Evolutionary conservation across 805 yeast species (phyloP).

Genomic region (Ogataea pilisensis): DNA sequence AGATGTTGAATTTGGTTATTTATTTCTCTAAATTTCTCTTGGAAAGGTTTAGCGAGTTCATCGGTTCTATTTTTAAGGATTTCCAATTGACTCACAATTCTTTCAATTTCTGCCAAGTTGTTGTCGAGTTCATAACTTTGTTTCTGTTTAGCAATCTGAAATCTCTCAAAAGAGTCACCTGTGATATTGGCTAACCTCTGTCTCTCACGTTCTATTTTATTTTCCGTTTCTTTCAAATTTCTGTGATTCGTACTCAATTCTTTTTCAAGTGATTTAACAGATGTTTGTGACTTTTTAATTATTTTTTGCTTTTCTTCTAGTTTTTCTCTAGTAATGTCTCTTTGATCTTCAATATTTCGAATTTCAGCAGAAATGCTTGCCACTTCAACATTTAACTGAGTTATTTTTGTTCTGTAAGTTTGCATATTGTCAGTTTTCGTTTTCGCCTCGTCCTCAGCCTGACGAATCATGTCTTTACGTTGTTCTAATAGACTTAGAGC

Average conservation of each 20-base stretch:
- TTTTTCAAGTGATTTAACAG: constrained; percentile 18
- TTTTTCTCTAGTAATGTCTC: constrained; percentile 14
- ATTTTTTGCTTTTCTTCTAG: constrained; percentile 15
- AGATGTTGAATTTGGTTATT: constrained; percentile 5
- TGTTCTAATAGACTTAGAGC: constrained; percentile 18
- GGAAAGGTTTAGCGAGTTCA: constrained; percentile 4
- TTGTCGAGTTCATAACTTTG: constrained; percentile 12
- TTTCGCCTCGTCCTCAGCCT: constrained; percentile 16
- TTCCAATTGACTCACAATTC: constrained; percentile 6
- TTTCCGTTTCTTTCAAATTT: constrained; percentile 22
- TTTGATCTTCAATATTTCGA: constrained; percentile 7
- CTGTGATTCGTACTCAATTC: constrained; percentile 15
- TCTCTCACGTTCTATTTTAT: constrained; percentile 31
- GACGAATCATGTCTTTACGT: constrained; percentile 12
- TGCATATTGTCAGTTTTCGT: neutral
- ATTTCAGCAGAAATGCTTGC: constrained; percentile 8
- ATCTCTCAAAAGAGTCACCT: constrained; percentile 40
- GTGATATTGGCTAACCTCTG: constrained; percentile 35
- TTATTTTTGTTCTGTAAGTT: too few species aligned
- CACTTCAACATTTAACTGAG: neutral
- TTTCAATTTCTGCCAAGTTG: constrained; percentile 13
- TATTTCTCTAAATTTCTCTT: constrained; percentile 7
- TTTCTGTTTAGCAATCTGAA: constrained; percentile 18
- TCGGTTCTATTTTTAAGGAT: constrained; percentile 9
- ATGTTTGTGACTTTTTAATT: constrained; percentile 20